Evolutionary conservation across 2,329 filamentous ascomycete species (phyloP), one percentile per base, ranked within the genome.

Genomic region (Alternaria novae-zelandiae): DNA sequence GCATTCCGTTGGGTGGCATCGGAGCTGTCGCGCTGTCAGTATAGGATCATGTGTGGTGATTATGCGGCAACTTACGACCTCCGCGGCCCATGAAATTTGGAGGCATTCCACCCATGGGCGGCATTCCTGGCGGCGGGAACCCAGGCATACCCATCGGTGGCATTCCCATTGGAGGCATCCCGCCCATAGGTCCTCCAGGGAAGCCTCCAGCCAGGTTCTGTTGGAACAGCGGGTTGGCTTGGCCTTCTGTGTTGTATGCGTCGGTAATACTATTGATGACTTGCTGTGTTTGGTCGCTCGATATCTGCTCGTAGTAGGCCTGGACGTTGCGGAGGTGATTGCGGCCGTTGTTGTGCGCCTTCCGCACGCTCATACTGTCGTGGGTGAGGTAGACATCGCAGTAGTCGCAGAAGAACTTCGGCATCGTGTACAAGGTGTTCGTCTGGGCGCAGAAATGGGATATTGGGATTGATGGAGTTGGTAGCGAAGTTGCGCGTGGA

Each of bases 321-420:
- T 97, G 91, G 28, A 99, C 96, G 82, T 99, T 99, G 77, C 96
- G 92, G 67, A 99, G 84, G 79, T 99, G 96, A 84, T 99, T 99
- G 75, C 95, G 90, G 67, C 96, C 96, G 79, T 89, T 91, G 86
- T 99, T 99, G 83, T 99, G 96, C 54, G 96, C 96, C 85, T 98
- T 98, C 75, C 96, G 94, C 83, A 99, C 96, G 83, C 94, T 97
- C 95, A 98, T 98, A 49, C 94, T 97, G 87, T 99, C 96, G 87
- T 99, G 96, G 72, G 96, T 99, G 74, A 99, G 91, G 87, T 99
- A 99, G 82, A 99, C 96, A 91, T 99, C 96, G 88, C 96, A 99
- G 83, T 99, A 99, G 82, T 99, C 96, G 87, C 94, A 74, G 56
- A 74, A 74, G 65, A 74, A 74, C 64, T 74, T 74, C 21, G 71